These are phyloP conservation scores for Leishmania amazonensis DNA, from an alignment of 208 protist species.

Conservation along the genomic window DNA sequence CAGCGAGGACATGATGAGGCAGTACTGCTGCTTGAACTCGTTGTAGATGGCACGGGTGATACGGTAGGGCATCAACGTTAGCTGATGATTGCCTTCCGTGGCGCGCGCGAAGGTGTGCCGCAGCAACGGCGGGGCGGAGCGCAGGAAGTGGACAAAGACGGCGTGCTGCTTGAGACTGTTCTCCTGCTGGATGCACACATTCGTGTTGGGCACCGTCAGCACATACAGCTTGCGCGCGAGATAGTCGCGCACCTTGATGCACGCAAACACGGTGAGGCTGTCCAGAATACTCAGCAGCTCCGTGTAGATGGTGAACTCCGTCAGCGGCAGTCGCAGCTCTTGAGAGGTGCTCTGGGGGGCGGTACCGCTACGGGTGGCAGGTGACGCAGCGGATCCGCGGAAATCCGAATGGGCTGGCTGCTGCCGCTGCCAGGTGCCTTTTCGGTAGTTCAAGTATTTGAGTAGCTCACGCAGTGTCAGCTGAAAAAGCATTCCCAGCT, in stretches of 20 bases:
- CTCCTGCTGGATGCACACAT: conserved; percentile 86
- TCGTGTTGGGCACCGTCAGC: conserved; percentile 73
- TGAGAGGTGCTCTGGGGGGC: conserved; percentile 2
- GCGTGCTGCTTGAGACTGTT: conserved; percentile 64
- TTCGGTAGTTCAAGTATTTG: conserved; percentile 64
- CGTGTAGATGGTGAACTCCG: conserved; percentile 54
- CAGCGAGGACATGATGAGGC: conserved; percentile 68
- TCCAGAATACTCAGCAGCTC: conserved; percentile 67
- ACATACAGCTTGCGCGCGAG: conserved; percentile 68
- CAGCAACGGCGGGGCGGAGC: conserved; percentile 51
- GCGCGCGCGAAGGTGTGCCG: conserved; percentile 38
- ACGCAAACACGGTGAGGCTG: conserved; percentile 74
- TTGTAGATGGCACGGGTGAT: conserved; percentile 72
- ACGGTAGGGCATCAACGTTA: conserved; percentile 51
- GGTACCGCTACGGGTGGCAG: background rate
- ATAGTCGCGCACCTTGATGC: conserved; percentile 74
- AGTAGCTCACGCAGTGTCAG: conserved; percentile 56
- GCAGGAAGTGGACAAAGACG: conserved; percentile 81
- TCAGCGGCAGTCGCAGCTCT: conserved; percentile 47
- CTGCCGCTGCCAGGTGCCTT: conserved; percentile 36
- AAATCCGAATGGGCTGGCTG: background rate
- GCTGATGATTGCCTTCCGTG: conserved; percentile 29
- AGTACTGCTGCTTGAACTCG: conserved; percentile 79
- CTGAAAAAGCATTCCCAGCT: conserved; percentile 75
- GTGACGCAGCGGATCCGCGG: background rate